phyloP scores from a whole-genome alignment of 1,139 yeast species.

The Ogataea hybrid region DNA sequence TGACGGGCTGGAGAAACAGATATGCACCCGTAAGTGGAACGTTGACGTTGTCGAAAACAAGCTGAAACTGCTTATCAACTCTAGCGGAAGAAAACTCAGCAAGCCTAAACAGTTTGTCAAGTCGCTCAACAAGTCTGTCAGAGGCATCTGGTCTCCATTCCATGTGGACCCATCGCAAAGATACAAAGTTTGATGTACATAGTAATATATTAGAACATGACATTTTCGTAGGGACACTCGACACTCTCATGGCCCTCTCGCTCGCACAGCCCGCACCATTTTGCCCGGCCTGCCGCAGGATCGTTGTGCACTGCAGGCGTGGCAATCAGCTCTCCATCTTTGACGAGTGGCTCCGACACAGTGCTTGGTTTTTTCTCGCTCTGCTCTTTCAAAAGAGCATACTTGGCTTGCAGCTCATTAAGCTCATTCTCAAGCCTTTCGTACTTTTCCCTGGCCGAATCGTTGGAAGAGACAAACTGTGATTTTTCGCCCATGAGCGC shows the following conservation, averaged over 20 bases:
- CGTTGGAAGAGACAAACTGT: not conserved
- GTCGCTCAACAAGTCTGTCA: constrained; percentile 76
- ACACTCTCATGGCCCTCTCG: constrained; percentile 82
- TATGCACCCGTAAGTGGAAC: constrained; percentile 63
- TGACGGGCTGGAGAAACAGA: constrained; percentile 34
- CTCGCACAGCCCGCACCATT: constrained; percentile 95
- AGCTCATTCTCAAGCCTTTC: constrained; percentile 7
- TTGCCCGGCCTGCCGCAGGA: constrained; percentile 68
- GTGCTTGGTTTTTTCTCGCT: not conserved
- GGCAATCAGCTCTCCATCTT: constrained; percentile 44
- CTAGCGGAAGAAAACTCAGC: constrained; percentile 57
- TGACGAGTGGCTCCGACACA: constrained; percentile 2
- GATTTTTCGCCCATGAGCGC: not conserved
- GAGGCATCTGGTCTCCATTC: constrained; percentile 98
- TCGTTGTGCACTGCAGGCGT: constrained; percentile 52
- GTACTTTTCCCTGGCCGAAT: not conserved
- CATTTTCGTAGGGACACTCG: constrained; percentile 84
- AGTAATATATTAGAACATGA: constrained; percentile 37
- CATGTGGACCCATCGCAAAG: constrained; percentile 71
- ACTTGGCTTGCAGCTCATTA: not conserved
- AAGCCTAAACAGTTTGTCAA: constrained; percentile 73
- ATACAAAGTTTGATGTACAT: constrained; percentile 51
- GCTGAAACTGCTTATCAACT: constrained; percentile 52
- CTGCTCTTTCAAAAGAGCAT: not conserved
- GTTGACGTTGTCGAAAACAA: constrained; percentile 52